phyloP scores from a whole-genome alignment of 2,329 filamentous ascomycete species.

The Leptographium flavum region DNA sequence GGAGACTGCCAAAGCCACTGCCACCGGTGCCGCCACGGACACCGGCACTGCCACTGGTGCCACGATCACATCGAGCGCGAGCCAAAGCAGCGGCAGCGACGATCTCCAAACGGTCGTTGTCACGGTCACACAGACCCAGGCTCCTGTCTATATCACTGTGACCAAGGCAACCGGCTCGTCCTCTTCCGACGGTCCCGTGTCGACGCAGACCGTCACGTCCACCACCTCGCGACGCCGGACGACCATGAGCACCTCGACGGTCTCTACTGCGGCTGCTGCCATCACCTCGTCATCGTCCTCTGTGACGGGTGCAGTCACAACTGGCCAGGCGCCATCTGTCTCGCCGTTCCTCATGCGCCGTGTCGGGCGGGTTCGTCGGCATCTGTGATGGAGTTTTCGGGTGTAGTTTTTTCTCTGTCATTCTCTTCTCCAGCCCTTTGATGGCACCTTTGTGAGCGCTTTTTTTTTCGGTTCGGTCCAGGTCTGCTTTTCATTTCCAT shows the following conservation, averaged over 20 bases:
- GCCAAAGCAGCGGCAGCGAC: conserved; percentile 6
- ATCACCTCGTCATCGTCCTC: background rate
- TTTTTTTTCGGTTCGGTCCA: too few relatives aligned
- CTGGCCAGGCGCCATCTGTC: background rate
- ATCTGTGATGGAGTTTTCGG: background rate
- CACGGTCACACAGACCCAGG: conserved; percentile 23
- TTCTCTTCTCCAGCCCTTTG: background rate
- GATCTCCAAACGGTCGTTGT: conserved; percentile 20
- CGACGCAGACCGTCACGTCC: background rate
- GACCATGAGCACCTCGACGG: background rate
- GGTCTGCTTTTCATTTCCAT: too few relatives aligned
- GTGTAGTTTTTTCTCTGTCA: background rate
- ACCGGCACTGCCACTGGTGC: conserved; percentile 4
- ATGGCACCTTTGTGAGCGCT: too few relatives aligned
- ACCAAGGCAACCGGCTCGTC: background rate
- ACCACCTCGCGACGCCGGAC: background rate
- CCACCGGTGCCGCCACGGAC: background rate
- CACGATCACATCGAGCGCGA: background rate
- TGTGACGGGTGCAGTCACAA: background rate
- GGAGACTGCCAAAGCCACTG: conserved; percentile 10
- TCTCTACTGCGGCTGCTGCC: background rate
- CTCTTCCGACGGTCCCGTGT: background rate
- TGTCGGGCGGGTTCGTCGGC: background rate
- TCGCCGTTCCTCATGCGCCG: conserved; percentile 2
- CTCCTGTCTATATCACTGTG: conserved; percentile 6